Base-by-base conservation (phyloP, 2,329 filamentous ascomycete species). In the Alternaria atra region DNA sequence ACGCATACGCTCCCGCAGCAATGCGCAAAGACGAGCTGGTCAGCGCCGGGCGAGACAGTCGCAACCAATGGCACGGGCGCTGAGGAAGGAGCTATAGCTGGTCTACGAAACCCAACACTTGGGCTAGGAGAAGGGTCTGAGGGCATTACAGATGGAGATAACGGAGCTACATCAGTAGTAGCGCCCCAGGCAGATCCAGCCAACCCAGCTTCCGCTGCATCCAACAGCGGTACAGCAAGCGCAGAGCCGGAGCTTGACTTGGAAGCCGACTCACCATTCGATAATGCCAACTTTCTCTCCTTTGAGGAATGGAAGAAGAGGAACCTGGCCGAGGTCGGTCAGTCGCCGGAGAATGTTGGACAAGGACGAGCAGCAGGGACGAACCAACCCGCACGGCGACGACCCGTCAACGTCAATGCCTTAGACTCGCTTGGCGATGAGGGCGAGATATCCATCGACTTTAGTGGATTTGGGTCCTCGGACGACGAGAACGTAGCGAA, bases 281-380 rank as follows among this genome's bases (percentile, higher is more conserved):
- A 92, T 72, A 91, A 92, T 68, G 87, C 90, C 46, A 90, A 93
- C 6, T 98, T 98, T 77, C 88, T 98, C 71, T 97, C 95, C 0
- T 99, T 99, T 71, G 95, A 98, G 76, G 94, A 98, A 72, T 99
- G 95, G 95, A 98, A 97, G 81, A 92, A 91, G 73, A 91, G 94
- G 83, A 97, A 97, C 81, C 82, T 98, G 17, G 91, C 90, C 52
- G 92, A 93, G 74, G 90, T 88, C 4, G 94, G 93, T 12, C 94
- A 97, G 73, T 93, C 83, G 74, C 91, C 80, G 67, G 92, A 85
- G 79, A 89, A 85, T 79, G 85, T 85, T 74, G 91, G 82, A 76
- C 87, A 84, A 67, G 84, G 73, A 77, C 83, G 82, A 79, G 86
- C 75, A 72, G 81, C 74, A 65, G 70, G 73, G 23, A 66, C 71